phyloP scores from a whole-genome alignment of 2,329 filamentous ascomycete genomes.

The Cytospora leucostoma region DNA sequence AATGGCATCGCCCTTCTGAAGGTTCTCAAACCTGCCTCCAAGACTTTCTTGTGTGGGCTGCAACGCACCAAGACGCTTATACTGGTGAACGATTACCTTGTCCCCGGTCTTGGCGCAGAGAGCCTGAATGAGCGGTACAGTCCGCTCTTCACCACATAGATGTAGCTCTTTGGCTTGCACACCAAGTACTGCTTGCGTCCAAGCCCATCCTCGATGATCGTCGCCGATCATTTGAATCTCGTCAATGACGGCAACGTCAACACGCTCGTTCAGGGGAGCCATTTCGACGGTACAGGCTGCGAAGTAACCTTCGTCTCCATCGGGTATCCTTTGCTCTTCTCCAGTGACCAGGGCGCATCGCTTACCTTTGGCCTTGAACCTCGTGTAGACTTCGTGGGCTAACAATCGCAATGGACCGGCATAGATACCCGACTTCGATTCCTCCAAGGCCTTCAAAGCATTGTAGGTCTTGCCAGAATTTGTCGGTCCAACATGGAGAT shows the following conservation, averaged over 20 bases:
- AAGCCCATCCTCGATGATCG: constrained; percentile 81
- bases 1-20: constrained; percentile 87
- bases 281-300: constrained; percentile 95
- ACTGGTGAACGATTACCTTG: constrained; percentile 76
- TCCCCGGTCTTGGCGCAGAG: constrained; percentile 81
- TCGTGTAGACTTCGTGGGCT: constrained; percentile 92
- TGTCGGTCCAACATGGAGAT: constrained; percentile 93
- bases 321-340: constrained; percentile 77
- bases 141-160: constrained; percentile 86
- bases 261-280: constrained; percentile 54
- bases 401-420: constrained; percentile 86
- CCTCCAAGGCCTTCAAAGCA: constrained; percentile 81
- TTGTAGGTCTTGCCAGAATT: constrained; percentile 99
- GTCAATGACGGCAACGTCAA: constrained; percentile 94
- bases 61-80: constrained; percentile 80
- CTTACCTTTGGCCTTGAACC: constrained; percentile 76
- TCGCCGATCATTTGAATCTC: constrained; percentile 98
- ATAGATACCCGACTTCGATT: constrained; percentile 77
- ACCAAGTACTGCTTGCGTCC: constrained; percentile 88
- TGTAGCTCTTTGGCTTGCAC: constrained; percentile 87
- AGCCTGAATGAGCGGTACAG: constrained; percentile 75
- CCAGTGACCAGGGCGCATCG: constrained; percentile 83
- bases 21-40: constrained; percentile 60
- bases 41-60: constrained; percentile 66
- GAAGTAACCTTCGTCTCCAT: constrained; percentile 60